A percentile compares a stretch with the other conserved stretches of the same genome.
Evolutionary conservation across 805 yeast genomes (phyloP).

Genomic region (Saturnispora mendoncae): DNA sequence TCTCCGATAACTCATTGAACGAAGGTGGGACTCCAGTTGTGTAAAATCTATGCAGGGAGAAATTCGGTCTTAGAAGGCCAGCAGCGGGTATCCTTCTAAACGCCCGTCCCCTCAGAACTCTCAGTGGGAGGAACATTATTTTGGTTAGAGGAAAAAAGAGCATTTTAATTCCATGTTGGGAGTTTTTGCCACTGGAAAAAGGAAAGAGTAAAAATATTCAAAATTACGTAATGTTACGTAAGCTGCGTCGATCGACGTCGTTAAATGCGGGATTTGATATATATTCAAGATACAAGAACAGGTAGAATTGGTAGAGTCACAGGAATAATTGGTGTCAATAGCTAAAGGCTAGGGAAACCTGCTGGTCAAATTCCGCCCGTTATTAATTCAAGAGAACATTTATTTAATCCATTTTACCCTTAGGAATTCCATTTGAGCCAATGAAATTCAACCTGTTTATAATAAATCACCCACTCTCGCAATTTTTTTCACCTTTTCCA

Average conservation of each 20-base stretch:
- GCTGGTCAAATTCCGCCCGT: background rate
- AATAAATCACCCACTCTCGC: background rate
- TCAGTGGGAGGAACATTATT: background rate
- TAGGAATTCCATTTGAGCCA: background rate
- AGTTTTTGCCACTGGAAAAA: background rate
- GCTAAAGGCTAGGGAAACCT: background rate
- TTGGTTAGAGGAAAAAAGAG: background rate
- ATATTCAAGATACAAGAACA: background rate
- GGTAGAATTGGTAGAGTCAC: too few relatives aligned
- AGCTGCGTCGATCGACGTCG: constrained; percentile 2
- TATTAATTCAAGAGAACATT: background rate
- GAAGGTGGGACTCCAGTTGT: constrained; percentile 12
- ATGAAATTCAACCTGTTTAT: background rate
- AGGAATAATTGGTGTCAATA: background rate
- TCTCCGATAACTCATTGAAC: constrained; percentile 38
- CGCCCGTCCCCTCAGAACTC: background rate
- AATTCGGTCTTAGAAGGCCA: background rate
- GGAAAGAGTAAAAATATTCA: background rate
- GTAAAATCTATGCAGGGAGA: too few relatives aligned
- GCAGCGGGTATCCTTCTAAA: background rate
- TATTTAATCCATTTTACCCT: background rate
- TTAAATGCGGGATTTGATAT: too few relatives aligned
- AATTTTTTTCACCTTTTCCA: background rate
- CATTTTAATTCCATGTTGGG: background rate
- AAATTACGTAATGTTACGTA: background rate